These are phyloP conservation scores for Amanita thiersii DNA, from an alignment of 768 basidiomycete species.

Conservation along the genomic window DNA sequence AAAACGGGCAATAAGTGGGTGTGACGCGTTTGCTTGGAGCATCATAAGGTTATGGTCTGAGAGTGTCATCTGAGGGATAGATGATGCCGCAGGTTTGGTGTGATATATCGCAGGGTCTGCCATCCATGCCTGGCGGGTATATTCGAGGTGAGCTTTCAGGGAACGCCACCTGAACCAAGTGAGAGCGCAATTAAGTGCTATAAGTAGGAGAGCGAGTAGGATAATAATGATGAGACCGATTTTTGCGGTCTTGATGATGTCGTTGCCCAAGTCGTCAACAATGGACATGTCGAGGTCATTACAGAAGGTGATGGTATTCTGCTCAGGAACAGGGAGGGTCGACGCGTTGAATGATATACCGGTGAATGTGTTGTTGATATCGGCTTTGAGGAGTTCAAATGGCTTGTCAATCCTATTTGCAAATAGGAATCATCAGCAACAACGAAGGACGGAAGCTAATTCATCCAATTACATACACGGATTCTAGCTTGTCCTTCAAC, in stretches of 20 bases:
- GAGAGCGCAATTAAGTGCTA: slow-evolving; percentile 64
- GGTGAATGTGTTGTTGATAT: slow-evolving; percentile 82
- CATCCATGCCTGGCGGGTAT: slow-evolving; percentile 70
- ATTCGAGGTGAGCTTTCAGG: slow-evolving; percentile 55
- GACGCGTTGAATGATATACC: slow-evolving; percentile 67
- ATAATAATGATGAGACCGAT: slow-evolving; percentile 74
- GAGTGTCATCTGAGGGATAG: slow-evolving; percentile 47
- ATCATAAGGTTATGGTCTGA: slow-evolving; percentile 75
- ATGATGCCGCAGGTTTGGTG: slow-evolving; percentile 18
- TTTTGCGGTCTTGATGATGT: slow-evolving; percentile 72
- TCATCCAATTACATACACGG: slow-evolving; percentile 43
- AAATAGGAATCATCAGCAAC: slow-evolving; percentile 6
- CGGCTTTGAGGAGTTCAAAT: slow-evolving; percentile 79
- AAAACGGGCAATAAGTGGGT: slow-evolving; percentile 68
- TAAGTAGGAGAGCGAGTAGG: slow-evolving; percentile 60
- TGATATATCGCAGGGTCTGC: slow-evolving; percentile 61
- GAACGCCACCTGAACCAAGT: slow-evolving; percentile 88
- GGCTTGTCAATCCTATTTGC: slow-evolving; percentile 83
- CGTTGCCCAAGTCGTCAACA: slow-evolving; percentile 76
- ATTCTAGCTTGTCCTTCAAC: slow-evolving; percentile 58
- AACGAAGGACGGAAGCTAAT: background rate
- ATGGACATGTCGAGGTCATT: slow-evolving; percentile 70
- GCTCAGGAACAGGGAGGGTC: slow-evolving; percentile 67
- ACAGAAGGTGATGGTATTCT: slow-evolving; percentile 70
- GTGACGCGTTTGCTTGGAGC: slow-evolving; percentile 57